These are phyloP conservation scores for Candida sithepensis DNA, from an alignment of 805 yeast species.

Conservation along the genomic window DNA sequence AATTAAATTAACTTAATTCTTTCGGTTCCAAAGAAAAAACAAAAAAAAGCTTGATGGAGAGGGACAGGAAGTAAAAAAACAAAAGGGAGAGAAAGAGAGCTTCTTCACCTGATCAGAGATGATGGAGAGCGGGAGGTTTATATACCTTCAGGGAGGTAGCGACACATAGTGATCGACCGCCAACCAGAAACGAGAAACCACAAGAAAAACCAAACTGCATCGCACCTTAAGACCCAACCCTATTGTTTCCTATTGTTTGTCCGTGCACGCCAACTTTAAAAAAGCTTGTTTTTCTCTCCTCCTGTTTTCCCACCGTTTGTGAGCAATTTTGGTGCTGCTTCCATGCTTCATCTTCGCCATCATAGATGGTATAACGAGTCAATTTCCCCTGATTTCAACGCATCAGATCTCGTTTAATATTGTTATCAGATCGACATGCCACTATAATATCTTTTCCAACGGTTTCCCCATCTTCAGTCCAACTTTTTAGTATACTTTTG, in stretches of 20 bases:
- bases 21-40: not conserved
- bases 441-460: too few relatives aligned
- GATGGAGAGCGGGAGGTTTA: not conserved
- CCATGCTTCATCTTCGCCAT: not conserved
- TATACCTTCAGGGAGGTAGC: not conserved
- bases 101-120: not conserved
- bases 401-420: not conserved
- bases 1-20: not conserved
- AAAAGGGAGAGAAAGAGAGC: not conserved
- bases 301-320: not conserved
- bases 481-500: too few relatives aligned
- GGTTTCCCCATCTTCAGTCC: too few relatives aligned
- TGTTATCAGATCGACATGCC: not conserved
- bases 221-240: not conserved
- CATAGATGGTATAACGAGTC: not conserved
- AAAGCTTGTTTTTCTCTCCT: not conserved
- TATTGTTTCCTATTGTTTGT: not conserved
- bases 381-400: not conserved
- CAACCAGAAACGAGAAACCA: too few relatives aligned
- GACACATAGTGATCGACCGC: too few relatives aligned
- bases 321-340: not conserved
- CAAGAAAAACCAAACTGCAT: too few relatives aligned
- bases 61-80: not conserved
- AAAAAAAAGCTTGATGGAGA: not conserved
- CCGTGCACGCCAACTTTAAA: not conserved